These are phyloP conservation scores for Boletus vermiculosoides DNA, from an alignment of 768 basidiomycete genomes.

Conservation along the genomic window DNA sequence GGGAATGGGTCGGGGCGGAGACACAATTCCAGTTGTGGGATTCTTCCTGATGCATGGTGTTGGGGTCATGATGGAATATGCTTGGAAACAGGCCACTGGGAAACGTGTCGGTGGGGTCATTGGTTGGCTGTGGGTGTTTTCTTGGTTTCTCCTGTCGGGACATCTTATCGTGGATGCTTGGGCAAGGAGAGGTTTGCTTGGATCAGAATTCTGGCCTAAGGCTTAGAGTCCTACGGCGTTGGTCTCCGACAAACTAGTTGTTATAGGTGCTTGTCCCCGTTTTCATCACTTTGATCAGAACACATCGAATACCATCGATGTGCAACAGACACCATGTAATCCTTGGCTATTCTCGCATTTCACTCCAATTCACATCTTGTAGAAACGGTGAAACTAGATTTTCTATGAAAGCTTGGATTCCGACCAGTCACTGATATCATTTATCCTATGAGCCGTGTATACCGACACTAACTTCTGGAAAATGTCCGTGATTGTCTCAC, in stretches of 20 bases:
- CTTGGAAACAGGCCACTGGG: slow-evolving; percentile 46
- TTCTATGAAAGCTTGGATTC: no score
- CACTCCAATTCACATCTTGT: neutral
- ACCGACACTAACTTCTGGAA: no score
- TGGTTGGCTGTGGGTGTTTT: slow-evolving; percentile 52
- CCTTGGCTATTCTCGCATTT: no score
- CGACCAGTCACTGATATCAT: no score
- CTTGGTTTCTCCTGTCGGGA: slow-evolving; percentile 50
- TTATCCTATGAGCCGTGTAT: no score
- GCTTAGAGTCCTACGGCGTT: slow-evolving; percentile 21
- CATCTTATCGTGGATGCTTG: slow-evolving; percentile 47
- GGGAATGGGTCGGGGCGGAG: slow-evolving; percentile 54
- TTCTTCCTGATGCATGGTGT: slow-evolving; percentile 61
- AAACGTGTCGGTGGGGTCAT: slow-evolving; percentile 43
- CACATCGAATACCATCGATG: no score
- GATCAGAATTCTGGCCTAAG: slow-evolving; percentile 12
- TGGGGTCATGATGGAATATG: slow-evolving; percentile 48
- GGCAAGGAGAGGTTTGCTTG: slow-evolving; percentile 23
- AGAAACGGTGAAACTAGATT: no score
- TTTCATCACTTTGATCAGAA: neutral
- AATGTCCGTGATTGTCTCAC: no score
- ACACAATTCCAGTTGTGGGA: slow-evolving; percentile 41
- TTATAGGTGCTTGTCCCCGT: neutral
- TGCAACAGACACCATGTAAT: no score
- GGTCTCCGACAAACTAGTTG: neutral